Evolutionary conservation across 208 protist species (phyloP).

Genomic region (Wallacemonas rigidus): DNA sequence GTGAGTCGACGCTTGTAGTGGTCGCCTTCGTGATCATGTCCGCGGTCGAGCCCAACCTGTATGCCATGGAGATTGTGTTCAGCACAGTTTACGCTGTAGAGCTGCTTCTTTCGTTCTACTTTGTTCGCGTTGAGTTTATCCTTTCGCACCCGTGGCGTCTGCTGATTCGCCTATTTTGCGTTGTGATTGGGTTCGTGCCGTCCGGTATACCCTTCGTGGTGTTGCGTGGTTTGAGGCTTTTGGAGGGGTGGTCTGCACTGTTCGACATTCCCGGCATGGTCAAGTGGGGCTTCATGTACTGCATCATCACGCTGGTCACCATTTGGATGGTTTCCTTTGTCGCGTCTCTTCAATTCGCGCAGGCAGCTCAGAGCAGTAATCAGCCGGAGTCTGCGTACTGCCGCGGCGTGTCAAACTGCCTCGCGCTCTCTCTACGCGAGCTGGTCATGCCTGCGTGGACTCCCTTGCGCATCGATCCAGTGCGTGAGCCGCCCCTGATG

Average conservation of each 20-base stretch:
- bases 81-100: conserved; percentile 58
- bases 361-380: neutral
- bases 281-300: conserved; percentile 61
- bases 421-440: conserved; percentile 59
- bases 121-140: conserved; percentile 65
- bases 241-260: conserved; percentile 75
- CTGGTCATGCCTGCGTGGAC: conserved; percentile 67
- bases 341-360: conserved; percentile 51
- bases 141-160: conserved; percentile 58
- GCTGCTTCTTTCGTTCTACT: conserved; percentile 60
- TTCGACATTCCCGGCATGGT: conserved; percentile 72
- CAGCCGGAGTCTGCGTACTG: conserved; percentile 29
- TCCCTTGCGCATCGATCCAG: conserved; percentile 40
- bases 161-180: conserved; percentile 60
- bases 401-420: conserved; percentile 34
- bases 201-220: conserved; percentile 54
- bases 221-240: conserved; percentile 60
- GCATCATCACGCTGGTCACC: conserved; percentile 46
- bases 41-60: conserved; percentile 57
- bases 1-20: conserved; percentile 63
- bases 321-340: conserved; percentile 83
- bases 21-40: conserved; percentile 63
- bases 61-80: conserved; percentile 65
- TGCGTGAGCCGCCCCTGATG: conserved; percentile 47
- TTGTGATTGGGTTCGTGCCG: conserved; percentile 66